A percentile compares a stretch with the other conserved stretches of the same genome.
These are phyloP conservation scores for Acanthamoeba divionensis DNA, from an alignment of 208 protist species.

Conservation along the genomic window DNA sequence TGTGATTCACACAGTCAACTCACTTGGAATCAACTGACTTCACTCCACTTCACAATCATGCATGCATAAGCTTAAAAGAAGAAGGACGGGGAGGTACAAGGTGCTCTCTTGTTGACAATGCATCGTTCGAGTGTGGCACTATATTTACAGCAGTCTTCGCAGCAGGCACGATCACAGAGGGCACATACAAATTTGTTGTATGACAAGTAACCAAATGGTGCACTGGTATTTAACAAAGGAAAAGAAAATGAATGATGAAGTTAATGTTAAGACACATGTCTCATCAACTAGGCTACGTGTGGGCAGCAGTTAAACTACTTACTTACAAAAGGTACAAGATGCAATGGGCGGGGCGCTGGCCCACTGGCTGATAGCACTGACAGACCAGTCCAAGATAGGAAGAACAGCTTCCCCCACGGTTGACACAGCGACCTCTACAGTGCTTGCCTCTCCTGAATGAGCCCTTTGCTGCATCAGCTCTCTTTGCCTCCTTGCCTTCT, in stretches of 20 bases:
- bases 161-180: constrained; percentile 12
- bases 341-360: background rate
- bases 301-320: background rate
- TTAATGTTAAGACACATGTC: background rate
- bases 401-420: background rate
- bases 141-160: constrained; percentile 45
- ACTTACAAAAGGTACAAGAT: constrained; percentile 22
- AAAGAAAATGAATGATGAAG: background rate
- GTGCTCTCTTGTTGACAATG: background rate
- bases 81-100: background rate
- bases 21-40: background rate
- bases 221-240: background rate
- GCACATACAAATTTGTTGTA: constrained; percentile 22
- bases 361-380: background rate
- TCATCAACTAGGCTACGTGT: background rate
- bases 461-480: constrained; percentile 20
- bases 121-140: constrained; percentile 13
- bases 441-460: background rate
- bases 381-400: background rate
- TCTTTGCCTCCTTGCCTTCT: background rate
- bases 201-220: constrained; percentile 19
- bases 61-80: background rate
- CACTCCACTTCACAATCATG: background rate
- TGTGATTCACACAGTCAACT: background rate
- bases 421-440: background rate